Evolutionary conservation across 441 rosid species (phyloP).

Genomic region (Flueggea neowawraea): DNA sequence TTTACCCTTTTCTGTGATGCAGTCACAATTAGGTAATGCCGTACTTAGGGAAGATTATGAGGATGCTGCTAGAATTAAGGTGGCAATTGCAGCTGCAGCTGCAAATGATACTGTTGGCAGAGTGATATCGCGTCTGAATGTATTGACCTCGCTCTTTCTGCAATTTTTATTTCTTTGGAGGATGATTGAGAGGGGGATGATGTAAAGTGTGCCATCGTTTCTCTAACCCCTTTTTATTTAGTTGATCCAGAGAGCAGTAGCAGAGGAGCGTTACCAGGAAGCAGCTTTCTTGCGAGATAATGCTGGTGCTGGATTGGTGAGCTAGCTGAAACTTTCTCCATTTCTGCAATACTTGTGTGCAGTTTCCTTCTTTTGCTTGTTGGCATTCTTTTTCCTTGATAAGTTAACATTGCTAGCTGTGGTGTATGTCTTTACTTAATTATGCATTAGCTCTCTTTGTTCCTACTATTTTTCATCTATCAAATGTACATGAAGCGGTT

Average conservation of each 20-base stretch:
- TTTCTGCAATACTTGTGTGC: background rate
- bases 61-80: slow-evolving; percentile 87
- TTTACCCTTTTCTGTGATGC: slow-evolving; percentile 14
- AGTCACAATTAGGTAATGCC: slow-evolving; percentile 66
- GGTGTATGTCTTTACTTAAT: too few relatives aligned
- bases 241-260: slow-evolving; percentile 20
- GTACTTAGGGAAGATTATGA: slow-evolving; percentile 65
- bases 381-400: background rate
- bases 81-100: slow-evolving; percentile 89
- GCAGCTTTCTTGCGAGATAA: slow-evolving; percentile 26
- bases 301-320: slow-evolving; percentile 29
- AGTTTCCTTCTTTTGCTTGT: background rate
- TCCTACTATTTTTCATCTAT: too few relatives aligned
- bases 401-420: background rate
- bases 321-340: background rate
- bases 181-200: background rate
- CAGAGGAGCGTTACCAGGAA: slow-evolving; percentile 23
- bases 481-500: too few relatives aligned
- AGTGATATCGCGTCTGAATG: slow-evolving; percentile 64
- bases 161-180: background rate
- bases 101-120: slow-evolving; percentile 75
- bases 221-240: background rate
- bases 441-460: too few relatives aligned
- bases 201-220: background rate
- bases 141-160: slow-evolving; percentile 16